phyloP scores from a whole-genome alignment of 352 stramenopile species.

The Globisporangium irregulare region DNA sequence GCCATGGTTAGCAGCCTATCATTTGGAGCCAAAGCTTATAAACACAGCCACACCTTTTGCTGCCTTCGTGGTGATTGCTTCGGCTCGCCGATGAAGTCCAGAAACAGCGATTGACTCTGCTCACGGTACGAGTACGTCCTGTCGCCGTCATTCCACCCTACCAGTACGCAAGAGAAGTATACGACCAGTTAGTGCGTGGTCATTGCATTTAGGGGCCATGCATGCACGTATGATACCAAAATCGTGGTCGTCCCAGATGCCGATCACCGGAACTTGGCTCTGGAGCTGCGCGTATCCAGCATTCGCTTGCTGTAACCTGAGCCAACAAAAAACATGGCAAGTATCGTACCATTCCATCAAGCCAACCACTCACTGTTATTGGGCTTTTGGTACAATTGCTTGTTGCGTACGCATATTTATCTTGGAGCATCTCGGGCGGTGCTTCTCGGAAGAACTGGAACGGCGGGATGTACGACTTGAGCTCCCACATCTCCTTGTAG shows the following conservation, averaged over 20 bases:
- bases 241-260: constrained; percentile 88
- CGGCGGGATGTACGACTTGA: constrained; percentile 32
- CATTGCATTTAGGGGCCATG: too few species aligned
- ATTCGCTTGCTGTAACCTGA: constrained; percentile 54
- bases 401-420: constrained; percentile 50
- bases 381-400: background rate
- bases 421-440: constrained; percentile 37
- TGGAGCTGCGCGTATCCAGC: constrained; percentile 55
- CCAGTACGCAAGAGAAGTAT: background rate
- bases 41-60: constrained; percentile 39
- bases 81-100: constrained; percentile 80
- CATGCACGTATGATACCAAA: constrained; percentile 35
- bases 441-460: constrained; percentile 59
- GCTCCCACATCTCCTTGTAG: constrained; percentile 49
- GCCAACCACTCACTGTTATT: background rate
- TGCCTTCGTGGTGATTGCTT: constrained; percentile 62
- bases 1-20: too few species aligned
- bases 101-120: constrained; percentile 75
- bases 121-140: constrained; percentile 66
- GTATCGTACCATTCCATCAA: background rate
- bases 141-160: constrained; percentile 64
- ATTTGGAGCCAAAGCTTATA: background rate
- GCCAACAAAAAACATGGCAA: background rate
- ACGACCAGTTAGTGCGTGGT: background rate
- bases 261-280: constrained; percentile 60